Conservation (phyloP, 2,329 filamentous ascomycete genomes). For the Aspergillus fumigatiaffinis region DNA sequence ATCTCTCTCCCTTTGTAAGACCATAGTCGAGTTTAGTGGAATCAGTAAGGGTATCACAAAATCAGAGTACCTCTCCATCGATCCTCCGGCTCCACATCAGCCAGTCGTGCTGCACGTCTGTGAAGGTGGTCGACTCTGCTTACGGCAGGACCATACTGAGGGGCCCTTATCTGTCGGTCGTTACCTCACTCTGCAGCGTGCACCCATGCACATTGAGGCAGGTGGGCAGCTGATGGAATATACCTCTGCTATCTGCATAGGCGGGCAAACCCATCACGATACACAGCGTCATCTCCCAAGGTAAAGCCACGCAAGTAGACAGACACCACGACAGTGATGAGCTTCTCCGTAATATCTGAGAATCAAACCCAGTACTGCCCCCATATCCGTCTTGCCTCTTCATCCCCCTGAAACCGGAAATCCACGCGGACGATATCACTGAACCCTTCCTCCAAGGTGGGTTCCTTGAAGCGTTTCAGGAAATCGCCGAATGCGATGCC, state of each 20-base stretch:
- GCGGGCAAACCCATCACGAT: neutral
- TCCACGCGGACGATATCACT: conserved; percentile 70
- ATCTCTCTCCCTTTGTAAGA: neutral
- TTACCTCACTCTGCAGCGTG: neutral
- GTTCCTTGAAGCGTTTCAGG: conserved; percentile 67
- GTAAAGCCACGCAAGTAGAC: neutral
- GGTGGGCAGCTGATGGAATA: too few species aligned
- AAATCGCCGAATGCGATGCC: conserved; percentile 77
- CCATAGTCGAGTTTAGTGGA: neutral
- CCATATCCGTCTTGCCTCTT: conserved; percentile 69
- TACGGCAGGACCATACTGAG: neutral
- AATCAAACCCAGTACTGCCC: conserved; percentile 68
- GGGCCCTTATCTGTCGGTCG: neutral
- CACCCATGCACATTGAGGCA: neutral
- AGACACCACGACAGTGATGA: neutral
- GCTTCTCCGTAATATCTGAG: conserved; percentile 24
- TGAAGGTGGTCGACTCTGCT: neutral
- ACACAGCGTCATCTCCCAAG: neutral
- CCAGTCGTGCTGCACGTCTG: neutral
- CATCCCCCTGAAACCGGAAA: conserved; percentile 69
- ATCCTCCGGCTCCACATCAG: neutral
- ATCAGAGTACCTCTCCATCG: too few species aligned
- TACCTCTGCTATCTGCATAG: too few species aligned
- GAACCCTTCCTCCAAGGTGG: conserved; percentile 73
- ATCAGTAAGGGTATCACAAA: neutral